Conservation (phyloP, 108 stramenopile genomes). For the Cyclotella choctawhatcheeana region DNA sequence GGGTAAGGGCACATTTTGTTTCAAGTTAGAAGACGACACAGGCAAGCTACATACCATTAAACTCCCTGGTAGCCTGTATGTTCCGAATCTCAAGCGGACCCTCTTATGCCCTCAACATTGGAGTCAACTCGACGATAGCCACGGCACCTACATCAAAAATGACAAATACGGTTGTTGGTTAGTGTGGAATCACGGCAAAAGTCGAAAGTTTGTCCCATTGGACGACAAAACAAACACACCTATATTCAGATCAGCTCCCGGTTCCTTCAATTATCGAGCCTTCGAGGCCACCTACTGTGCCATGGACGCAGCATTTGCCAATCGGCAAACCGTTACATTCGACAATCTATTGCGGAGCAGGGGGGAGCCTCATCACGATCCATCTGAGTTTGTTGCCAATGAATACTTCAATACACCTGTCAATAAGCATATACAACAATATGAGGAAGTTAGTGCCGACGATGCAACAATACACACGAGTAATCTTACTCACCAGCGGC, state of each 20-base stretch:
- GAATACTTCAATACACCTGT: slow-evolving; percentile 6
- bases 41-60: slow-evolving; percentile 7
- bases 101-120: slow-evolving; percentile 2
- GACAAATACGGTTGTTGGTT: background rate
- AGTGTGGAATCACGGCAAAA: background rate
- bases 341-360: background rate
- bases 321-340: background rate
- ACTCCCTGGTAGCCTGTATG: slow-evolving; percentile 5
- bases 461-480: background rate
- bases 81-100: background rate
- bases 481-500: background rate
- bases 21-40: slow-evolving; percentile 8
- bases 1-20: slow-evolving; percentile 15
- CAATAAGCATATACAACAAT: background rate
- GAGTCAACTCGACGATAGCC: background rate
- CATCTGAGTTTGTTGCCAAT: slow-evolving; percentile 1
- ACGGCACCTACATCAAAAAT: background rate
- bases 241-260: background rate
- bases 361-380: background rate
- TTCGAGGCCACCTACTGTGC: slow-evolving; percentile 6
- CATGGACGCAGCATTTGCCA: background rate
- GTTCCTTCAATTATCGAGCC: slow-evolving; percentile 8
- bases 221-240: slow-evolving; percentile 18
- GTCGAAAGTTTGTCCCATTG: background rate
- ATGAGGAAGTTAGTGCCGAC: background rate